Percentiles rank a stretch among this genome's conserved stretches.
phyloP scores from a whole-genome alignment of 2,329 filamentous ascomycete species.

The Colletotrichum sp. region DNA sequence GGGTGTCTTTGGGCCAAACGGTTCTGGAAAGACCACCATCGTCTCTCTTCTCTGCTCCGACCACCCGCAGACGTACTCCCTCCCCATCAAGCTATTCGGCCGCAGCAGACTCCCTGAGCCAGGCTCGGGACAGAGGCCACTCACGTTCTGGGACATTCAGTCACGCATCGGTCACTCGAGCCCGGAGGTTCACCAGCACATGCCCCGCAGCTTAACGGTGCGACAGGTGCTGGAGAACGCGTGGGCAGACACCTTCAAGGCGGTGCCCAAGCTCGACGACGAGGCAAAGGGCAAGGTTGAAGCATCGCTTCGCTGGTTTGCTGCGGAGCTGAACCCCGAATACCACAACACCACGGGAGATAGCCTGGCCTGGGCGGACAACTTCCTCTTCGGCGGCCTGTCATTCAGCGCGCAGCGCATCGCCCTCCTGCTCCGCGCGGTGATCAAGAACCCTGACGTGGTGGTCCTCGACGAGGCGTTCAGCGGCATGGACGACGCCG shows the following conservation, averaged over 20 bases:
- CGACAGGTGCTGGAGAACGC: constrained; percentile 81
- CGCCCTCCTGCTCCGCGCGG: constrained; percentile 80
- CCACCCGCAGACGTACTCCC: constrained; percentile 91
- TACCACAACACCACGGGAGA: constrained; percentile 30
- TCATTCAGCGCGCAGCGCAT: constrained; percentile 86
- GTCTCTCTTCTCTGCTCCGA: constrained; percentile 93
- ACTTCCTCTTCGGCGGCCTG: constrained; percentile 72
- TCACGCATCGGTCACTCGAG: constrained; percentile 89
- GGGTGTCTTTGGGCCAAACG: constrained; percentile 93
- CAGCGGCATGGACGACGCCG: constrained; percentile 79
- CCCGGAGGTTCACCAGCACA: constrained; percentile 92
- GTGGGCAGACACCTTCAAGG: constrained; percentile 87
- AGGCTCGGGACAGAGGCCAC: constrained; percentile 68
- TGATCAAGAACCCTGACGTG: constrained; percentile 81
- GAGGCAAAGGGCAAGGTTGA: constrained; percentile 67
- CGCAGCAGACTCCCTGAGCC: constrained; percentile 78
- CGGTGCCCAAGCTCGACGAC: constrained; percentile 67
- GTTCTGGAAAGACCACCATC: constrained; percentile 93
- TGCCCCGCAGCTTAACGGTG: constrained; percentile 78
- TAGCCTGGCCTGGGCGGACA: constrained; percentile 67
- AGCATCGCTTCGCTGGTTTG: constrained; percentile 77
- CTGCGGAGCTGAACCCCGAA: constrained; percentile 72
- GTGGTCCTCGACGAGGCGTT: constrained; percentile 89
- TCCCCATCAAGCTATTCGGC: constrained; percentile 87
- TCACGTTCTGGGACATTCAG: constrained; percentile 94